A percentile compares a stretch with the other conserved stretches of the same genome.
Conservation (phyloP, 768 basidiomycete species). For the Rhizopogon vulgaris region DNA sequence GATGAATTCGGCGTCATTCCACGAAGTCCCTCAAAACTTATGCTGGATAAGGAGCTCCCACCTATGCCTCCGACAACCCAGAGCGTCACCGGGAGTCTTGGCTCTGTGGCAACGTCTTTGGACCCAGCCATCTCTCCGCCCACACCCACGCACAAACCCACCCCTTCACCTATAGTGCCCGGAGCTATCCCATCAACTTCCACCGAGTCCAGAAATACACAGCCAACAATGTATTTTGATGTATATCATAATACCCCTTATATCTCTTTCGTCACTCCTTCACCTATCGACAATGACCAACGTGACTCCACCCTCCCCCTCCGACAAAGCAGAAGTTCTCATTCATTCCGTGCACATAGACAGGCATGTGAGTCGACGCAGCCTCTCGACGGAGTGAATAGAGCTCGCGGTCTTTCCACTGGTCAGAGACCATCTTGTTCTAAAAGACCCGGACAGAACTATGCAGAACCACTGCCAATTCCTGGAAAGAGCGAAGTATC, state of each 20-base stretch:
- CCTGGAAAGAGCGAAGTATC: slow-evolving; percentile 16
- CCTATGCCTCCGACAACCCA: slow-evolving; percentile 35
- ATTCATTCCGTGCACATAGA: slow-evolving; percentile 15
- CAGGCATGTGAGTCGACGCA: not conserved
- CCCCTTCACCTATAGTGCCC: not conserved
- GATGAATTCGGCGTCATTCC: slow-evolving; percentile 20
- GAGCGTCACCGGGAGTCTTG: not conserved
- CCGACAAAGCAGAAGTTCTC: slow-evolving; percentile 51
- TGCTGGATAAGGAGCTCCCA: slow-evolving; percentile 44
- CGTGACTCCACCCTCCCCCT: slow-evolving; percentile 18
- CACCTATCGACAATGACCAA: slow-evolving; percentile 10
- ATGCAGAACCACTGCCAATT: slow-evolving; percentile 34
- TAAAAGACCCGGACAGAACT: slow-evolving; percentile 29
- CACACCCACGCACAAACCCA: not conserved
- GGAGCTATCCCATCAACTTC: slow-evolving; percentile 7
- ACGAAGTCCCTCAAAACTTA: slow-evolving; percentile 10
- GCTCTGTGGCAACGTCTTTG: not conserved
- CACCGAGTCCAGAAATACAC: slow-evolving; percentile 33
- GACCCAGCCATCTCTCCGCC: not conserved
- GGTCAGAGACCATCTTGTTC: slow-evolving; percentile 35
- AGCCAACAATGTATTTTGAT: slow-evolving; percentile 53
- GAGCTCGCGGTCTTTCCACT: slow-evolving; percentile 50
- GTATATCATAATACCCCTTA: slow-evolving; percentile 47
- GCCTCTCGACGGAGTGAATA: slow-evolving; percentile 1
- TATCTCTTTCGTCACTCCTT: slow-evolving; percentile 31